Conservation (phyloP, 805 yeast species). For the Wickerhamomyces rabaulensis region DNA sequence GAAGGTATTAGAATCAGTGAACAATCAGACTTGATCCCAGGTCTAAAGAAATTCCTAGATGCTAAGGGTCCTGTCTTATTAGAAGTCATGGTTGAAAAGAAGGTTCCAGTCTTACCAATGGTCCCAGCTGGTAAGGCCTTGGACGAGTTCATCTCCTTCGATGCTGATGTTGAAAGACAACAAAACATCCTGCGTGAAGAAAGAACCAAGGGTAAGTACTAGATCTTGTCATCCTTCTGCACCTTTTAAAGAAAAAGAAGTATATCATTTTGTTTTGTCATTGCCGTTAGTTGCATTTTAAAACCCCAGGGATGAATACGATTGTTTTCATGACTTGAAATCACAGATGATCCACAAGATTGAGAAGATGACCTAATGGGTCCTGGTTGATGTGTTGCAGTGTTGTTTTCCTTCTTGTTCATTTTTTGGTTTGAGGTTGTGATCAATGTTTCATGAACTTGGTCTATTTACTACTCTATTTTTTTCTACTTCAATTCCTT, state of each 20-base stretch:
- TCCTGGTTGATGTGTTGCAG: neutral
- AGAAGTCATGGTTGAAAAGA: slow-evolving; percentile 85
- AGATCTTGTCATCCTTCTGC: no score
- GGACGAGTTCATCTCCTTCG: slow-evolving; percentile 87
- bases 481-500: neutral
- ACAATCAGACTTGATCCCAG: slow-evolving; percentile 59
- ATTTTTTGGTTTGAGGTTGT: no score
- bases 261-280: neutral
- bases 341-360: no score
- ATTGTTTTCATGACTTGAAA: neutral
- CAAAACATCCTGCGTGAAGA: slow-evolving; percentile 61
- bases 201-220: slow-evolving; percentile 72
- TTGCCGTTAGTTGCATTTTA: neutral
- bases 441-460: neutral
- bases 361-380: no score
- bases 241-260: no score
- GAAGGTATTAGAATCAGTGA: slow-evolving; percentile 70
- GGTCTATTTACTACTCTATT: neutral
- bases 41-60: slow-evolving; percentile 64
- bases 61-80: slow-evolving; percentile 73
- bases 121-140: slow-evolving; percentile 95
- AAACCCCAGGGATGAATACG: neutral
- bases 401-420: neutral
- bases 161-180: slow-evolving; percentile 72
- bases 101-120: slow-evolving; percentile 96